Conservation (phyloP, 164 flowering plant species). For the Nelumbo lutea region DNA sequence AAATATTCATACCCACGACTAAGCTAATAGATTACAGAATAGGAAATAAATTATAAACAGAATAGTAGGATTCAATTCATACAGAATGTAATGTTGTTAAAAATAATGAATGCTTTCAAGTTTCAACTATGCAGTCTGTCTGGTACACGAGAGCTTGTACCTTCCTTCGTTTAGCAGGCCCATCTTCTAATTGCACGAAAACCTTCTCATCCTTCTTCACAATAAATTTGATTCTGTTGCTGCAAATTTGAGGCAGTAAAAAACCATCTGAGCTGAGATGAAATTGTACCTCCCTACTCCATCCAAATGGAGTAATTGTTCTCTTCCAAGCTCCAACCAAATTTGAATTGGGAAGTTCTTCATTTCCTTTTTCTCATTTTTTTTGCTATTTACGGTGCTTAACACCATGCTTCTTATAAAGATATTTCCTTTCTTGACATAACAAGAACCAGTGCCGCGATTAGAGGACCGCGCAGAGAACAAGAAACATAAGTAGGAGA, state of each 20-base stretch:
- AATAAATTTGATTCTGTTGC: background rate
- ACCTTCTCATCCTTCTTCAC: background rate
- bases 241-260: too few species aligned
- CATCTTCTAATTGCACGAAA: background rate
- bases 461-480: background rate
- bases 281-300: too few species aligned
- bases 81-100: background rate
- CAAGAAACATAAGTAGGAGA: background rate
- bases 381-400: slow-evolving; percentile 20
- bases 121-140: background rate
- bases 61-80: too few species aligned
- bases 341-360: background rate
- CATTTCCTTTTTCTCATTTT: slow-evolving; percentile 4
- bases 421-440: background rate
- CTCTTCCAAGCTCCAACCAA: too few species aligned
- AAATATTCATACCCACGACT: too few species aligned
- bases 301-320: too few species aligned
- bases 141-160: background rate
- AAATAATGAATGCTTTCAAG: background rate
- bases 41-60: too few species aligned
- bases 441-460: background rate
- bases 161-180: background rate
- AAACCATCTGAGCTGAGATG: too few species aligned
- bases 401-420: slow-evolving; percentile 5
- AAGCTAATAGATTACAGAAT: background rate